Evolutionary conservation across 176 grass and related monocot species (phyloP).

Genomic region (Neostapfia colusana): DNA sequence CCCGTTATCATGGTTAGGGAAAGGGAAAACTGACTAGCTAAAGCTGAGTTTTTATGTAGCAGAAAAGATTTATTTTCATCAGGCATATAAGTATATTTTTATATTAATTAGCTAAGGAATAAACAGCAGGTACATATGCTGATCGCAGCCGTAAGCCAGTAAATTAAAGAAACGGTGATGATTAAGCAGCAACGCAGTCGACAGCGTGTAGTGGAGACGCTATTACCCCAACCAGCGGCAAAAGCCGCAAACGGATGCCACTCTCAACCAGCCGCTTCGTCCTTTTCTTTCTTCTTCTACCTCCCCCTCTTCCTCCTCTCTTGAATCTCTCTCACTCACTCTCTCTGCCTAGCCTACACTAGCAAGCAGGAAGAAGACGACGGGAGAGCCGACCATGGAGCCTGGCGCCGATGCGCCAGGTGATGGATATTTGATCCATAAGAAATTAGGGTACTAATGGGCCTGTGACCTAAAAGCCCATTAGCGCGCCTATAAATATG

Average conservation of each 20-base stretch:
- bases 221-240: constrained; percentile 54
- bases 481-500: too few species aligned
- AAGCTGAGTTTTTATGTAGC: background rate
- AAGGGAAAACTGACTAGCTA: background rate
- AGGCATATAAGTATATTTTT: background rate
- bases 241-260: constrained; percentile 58
- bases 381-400: constrained; percentile 45
- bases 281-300: constrained; percentile 23
- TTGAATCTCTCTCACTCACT: background rate
- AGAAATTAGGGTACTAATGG: too few species aligned
- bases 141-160: constrained; percentile 1
- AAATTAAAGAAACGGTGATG: constrained; percentile 36
- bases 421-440: too few species aligned
- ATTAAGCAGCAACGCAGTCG: constrained; percentile 27
- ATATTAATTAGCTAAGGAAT: background rate
- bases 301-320: constrained; percentile 36
- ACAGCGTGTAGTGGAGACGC: constrained; percentile 66
- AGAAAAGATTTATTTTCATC: background rate
- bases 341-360: background rate
- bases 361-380: background rate
- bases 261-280: constrained; percentile 45
- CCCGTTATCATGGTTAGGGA: too few species aligned
- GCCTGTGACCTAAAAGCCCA: too few species aligned
- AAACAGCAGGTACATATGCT: constrained; percentile 25
- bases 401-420: constrained; percentile 41